Base-by-base conservation (phyloP, 164 flowering plant genomes). In the Akebia trifoliata region DNA sequence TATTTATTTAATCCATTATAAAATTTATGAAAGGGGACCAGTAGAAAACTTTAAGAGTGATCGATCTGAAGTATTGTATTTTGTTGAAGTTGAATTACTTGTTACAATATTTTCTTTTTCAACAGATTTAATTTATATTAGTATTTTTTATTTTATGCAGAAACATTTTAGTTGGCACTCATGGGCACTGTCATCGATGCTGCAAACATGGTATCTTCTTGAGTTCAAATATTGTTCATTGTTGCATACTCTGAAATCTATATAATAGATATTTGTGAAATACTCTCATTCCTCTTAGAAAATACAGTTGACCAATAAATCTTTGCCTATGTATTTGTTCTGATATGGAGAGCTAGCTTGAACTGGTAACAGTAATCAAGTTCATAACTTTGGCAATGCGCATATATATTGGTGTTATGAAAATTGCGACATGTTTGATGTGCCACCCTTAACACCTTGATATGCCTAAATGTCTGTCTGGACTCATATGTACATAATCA, bases 141-240 rank as follows among this genome's bases (percentile, higher is more conserved):
- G 14, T 6, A 40, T 40, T 3, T 48, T 8, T 40, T 20, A 12
- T 44, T 32, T 39, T 48, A 26, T 20, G 37, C 4, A 26, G 3
- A 54, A 21, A 40, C 34, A 39, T 34, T 42, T 56, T 61, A 58
- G 37, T 29, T 57, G 50, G 24, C 59, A 7, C 47, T 63, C 57
- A 81, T 82, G 87, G 84, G 84, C 40, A 56, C 82, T 43, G 73
- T 56, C 49, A 63, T 67, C 49, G 86, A 81, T 45, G 77, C 67
- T 70, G 63, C 69, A 29, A 62, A 29, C 60, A 58, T 56, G 76
- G 86, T 79, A 72, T 36, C 15, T 42, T 32, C 10, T 45, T 26
- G 20, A 18, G 18, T 64, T 47, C 9, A 6, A 2, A 9, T n/a
- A n/a, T n/a, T 3, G 3, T 36, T 42, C 11, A 29, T 39, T 49